These are phyloP conservation scores for Volvox africanus DNA, from an alignment of 139 green algal species.

Conservation along the genomic window DNA sequence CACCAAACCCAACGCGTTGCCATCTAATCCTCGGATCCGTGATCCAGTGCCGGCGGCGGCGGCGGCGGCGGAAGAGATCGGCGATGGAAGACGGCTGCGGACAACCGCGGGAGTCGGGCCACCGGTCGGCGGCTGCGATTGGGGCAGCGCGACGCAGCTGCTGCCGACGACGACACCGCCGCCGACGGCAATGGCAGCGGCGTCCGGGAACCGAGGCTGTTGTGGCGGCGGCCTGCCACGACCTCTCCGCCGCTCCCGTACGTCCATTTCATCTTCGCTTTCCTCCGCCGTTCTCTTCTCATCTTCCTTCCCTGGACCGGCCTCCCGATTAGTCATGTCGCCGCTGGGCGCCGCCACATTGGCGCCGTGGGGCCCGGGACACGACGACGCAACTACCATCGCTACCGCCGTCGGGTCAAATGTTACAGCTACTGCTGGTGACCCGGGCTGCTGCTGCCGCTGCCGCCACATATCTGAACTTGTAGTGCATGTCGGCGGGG, in stretches of 20 bases:
- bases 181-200: too few relatives aligned
- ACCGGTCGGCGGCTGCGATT: neutral
- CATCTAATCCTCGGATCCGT: neutral
- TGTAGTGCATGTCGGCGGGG: neutral
- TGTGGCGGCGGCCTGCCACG: neutral
- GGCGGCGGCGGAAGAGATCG: neutral
- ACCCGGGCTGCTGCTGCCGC: neutral
- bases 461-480: neutral
- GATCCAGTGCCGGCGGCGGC: neutral
- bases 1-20: neutral
- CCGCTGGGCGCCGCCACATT: neutral
- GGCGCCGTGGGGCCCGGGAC: neutral
- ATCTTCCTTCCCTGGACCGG: neutral
- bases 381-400: neutral
- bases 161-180: neutral
- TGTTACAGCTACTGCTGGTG: neutral
- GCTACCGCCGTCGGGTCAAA: neutral
- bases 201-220: neutral
- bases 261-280: constrained; percentile 37
- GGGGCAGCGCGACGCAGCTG: neutral
- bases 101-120: neutral
- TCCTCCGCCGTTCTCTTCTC: neutral
- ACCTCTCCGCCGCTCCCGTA: neutral
- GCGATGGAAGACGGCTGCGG: neutral
- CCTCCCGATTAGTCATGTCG: neutral